phyloP scores from a whole-genome alignment of 2,329 filamentous ascomycete species.

The Periconia sp. region DNA sequence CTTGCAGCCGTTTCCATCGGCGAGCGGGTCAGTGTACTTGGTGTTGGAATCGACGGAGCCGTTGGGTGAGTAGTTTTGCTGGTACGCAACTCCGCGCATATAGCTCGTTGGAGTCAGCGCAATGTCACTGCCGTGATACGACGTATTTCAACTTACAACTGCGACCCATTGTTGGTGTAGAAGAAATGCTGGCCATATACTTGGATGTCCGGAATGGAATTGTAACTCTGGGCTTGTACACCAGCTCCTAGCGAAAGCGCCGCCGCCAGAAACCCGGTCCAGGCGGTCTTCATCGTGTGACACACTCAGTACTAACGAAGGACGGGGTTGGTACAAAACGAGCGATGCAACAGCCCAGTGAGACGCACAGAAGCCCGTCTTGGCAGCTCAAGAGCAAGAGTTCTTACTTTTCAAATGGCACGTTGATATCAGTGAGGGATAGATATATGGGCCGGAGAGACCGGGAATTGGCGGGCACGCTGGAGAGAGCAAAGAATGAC shows the following conservation, averaged over 20 bases:
- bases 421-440: neutral
- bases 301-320: slow-evolving; percentile 1
- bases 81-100: slow-evolving; percentile 93
- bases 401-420: neutral
- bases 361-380: neutral
- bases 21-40: slow-evolving; percentile 79
- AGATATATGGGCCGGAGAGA: neutral
- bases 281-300: slow-evolving; percentile 4
- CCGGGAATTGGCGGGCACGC: neutral
- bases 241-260: slow-evolving; percentile 17
- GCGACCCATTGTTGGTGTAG: slow-evolving; percentile 77
- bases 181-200: slow-evolving; percentile 80
- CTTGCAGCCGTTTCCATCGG: slow-evolving; percentile 69
- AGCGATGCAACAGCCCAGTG: neutral
- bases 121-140: neutral
- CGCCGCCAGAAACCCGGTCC: slow-evolving; percentile 6
- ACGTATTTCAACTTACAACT: slow-evolving; percentile 53
- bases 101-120: slow-evolving; percentile 52
- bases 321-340: neutral
- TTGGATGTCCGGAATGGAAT: slow-evolving; percentile 34
- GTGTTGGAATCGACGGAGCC: slow-evolving; percentile 34
- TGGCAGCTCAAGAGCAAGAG: no score
- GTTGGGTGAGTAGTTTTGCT: slow-evolving; percentile 54
- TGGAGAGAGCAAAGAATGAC: neutral
- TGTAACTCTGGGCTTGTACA: slow-evolving; percentile 29